Conservation (phyloP, 192 early-diverging fungal species). For the Coemansia sp. region DNA sequence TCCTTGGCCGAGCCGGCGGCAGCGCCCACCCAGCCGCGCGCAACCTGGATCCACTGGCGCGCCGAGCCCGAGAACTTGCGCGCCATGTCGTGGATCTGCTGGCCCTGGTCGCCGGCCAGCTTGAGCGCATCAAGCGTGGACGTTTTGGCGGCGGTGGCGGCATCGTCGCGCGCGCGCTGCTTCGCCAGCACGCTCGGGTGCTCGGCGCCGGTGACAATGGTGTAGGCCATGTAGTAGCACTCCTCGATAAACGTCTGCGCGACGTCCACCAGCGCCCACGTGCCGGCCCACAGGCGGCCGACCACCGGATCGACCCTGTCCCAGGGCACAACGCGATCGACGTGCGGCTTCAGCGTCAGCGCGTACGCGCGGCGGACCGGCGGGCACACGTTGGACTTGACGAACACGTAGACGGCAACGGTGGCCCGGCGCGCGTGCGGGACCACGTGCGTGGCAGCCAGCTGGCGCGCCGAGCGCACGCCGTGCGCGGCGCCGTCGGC, state of each 20-base stretch:
- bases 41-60: slow-evolving; percentile 47
- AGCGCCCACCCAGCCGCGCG: slow-evolving; percentile 33
- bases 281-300: neutral
- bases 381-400: slow-evolving; percentile 21
- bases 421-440: slow-evolving; percentile 28
- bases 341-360: slow-evolving; percentile 25
- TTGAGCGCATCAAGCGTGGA: neutral
- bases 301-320: slow-evolving; percentile 19
- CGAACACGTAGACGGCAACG: slow-evolving; percentile 14
- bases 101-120: slow-evolving; percentile 12
- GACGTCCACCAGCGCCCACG: neutral
- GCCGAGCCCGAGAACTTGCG: slow-evolving; percentile 34
- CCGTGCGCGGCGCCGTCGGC: slow-evolving; percentile 19
- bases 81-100: slow-evolving; percentile 20
- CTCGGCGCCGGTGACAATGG: slow-evolving; percentile 38
- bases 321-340: slow-evolving; percentile 51
- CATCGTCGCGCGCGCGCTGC: slow-evolving; percentile 3
- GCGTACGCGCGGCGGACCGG: slow-evolving; percentile 19
- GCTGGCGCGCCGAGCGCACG: slow-evolving; percentile 5
- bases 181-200: slow-evolving; percentile 28
- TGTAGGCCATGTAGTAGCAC: slow-evolving; percentile 47
- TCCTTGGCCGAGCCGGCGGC: slow-evolving; percentile 27
- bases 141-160: no score
- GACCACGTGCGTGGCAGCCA: slow-evolving; percentile 24
- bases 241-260: slow-evolving; percentile 24